Percentiles rank a stretch among this genome's conserved stretches.
These are phyloP conservation scores for Pistacia atlantica DNA, from an alignment of 345 rosid genomes.

Conservation along the genomic window DNA sequence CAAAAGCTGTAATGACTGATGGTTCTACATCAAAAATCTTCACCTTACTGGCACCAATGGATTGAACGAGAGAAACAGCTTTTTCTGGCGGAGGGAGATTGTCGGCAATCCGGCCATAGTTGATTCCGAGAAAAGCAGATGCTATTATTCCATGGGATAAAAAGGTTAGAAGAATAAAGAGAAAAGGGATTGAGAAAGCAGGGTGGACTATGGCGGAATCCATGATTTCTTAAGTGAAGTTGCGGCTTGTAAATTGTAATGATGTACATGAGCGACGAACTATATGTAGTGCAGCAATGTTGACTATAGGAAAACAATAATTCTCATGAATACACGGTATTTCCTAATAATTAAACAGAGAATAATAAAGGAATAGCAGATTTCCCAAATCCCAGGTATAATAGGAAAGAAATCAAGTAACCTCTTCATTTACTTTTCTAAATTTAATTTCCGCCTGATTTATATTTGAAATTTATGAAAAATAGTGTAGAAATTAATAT, in stretches of 20 bases:
- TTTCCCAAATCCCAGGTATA: no score
- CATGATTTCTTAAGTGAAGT: background rate
- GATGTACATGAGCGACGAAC: no score
- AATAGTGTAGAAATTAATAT: no score
- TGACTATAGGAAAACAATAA: no score
- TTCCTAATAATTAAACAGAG: no score
- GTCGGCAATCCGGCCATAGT: constrained; percentile 5
- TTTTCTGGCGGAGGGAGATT: constrained; percentile 46
- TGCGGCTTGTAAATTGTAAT: background rate
- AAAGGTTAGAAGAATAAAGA: background rate
- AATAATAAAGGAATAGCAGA: no score
- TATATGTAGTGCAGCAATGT: no score
- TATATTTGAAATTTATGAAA: no score
- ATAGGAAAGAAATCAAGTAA: no score
- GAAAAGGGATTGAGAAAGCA: background rate
- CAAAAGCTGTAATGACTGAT: constrained; percentile 45
- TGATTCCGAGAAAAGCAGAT: background rate
- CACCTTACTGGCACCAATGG: constrained; percentile 34
- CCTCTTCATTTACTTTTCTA: no score
- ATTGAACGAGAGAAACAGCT: constrained; percentile 45
- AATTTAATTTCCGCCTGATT: no score
- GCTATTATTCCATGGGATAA: background rate
- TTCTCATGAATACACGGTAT: no score
- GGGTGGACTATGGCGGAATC: background rate
- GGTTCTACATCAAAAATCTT: constrained; percentile 57